A percentile compares a stretch with the other conserved stretches of the same genome.
Evolutionary conservation across 108 stramenopile species (phyloP).

Genomic region (Cyclotella choctawhatcheeana): DNA sequence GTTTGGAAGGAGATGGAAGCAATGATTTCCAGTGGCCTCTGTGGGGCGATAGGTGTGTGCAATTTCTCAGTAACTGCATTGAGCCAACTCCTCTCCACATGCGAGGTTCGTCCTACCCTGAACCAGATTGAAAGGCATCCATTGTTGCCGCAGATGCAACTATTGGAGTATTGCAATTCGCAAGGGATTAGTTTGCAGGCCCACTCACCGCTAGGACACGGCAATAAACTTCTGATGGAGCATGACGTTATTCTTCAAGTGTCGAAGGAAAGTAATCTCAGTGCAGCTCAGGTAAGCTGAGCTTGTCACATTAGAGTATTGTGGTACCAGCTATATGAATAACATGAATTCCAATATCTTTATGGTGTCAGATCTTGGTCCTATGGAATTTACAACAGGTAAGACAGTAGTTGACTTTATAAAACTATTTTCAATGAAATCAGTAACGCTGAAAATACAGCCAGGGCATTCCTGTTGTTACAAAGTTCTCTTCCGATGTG

Average conservation of each 20-base stretch:
- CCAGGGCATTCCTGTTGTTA: conserved; percentile 61
- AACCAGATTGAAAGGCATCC: conserved; percentile 91
- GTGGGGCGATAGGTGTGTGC: conserved; percentile 71
- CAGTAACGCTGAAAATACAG: too few relatives aligned
- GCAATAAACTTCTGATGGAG: conserved; percentile 33
- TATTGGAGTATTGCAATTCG: conserved; percentile 71
- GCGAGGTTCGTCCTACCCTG: conserved; percentile 60
- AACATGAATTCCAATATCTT: too few relatives aligned
- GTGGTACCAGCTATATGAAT: too few relatives aligned
- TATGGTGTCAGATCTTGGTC: too few relatives aligned
- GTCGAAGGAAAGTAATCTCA: conserved; percentile 40
- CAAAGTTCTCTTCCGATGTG: conserved; percentile 54
- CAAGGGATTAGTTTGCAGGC: conserved; percentile 69
- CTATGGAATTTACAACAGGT: conserved; percentile 83
- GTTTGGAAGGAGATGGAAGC: conserved; percentile 83
- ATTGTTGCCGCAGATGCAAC: conserved; percentile 62
- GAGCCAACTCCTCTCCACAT: conserved; percentile 51
- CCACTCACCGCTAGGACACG: conserved; percentile 66
- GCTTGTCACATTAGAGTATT: too few relatives aligned
- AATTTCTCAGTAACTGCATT: conserved; percentile 74
- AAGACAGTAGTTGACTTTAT: too few relatives aligned
- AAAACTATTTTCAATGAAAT: too few relatives aligned
- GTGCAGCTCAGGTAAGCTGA: conserved; percentile 73
- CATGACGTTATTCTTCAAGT: conserved; percentile 29
- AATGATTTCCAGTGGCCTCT: conserved; percentile 54